A percentile compares a stretch with the other conserved stretches of the same genome.
Evolutionary conservation across 352 stramenopile species (phyloP).

Genomic region (Globisporangium camurandrum): DNA sequence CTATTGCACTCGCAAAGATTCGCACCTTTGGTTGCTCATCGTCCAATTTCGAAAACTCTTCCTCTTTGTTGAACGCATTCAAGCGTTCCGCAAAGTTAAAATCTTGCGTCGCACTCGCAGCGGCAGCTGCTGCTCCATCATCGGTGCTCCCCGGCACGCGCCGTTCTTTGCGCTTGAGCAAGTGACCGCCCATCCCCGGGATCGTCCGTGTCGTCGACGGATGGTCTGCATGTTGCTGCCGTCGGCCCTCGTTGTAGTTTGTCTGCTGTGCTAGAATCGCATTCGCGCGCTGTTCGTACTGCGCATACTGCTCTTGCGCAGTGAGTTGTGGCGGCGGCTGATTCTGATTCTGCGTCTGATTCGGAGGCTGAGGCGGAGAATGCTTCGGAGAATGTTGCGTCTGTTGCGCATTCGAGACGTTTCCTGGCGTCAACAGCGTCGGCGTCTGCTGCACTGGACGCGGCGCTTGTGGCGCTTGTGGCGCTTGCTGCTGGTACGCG

Average conservation of each 20-base stretch:
- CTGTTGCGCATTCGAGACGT: slow-evolving; percentile 26
- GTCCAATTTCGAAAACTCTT: slow-evolving; percentile 70
- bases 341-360: slow-evolving; percentile 4
- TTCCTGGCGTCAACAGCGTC: slow-evolving; percentile 46
- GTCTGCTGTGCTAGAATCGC: slow-evolving; percentile 11
- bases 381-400: slow-evolving; percentile 3
- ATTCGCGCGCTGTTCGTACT: slow-evolving; percentile 15
- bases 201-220: slow-evolving; percentile 53
- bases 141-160: slow-evolving; percentile 33
- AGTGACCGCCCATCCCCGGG: slow-evolving; percentile 72
- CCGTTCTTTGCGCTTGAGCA: slow-evolving; percentile 75
- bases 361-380: slow-evolving; percentile 9
- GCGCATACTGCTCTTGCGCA: slow-evolving; percentile 10
- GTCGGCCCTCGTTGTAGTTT: slow-evolving; percentile 13
- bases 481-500: slow-evolving; percentile 11
- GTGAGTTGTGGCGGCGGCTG: slow-evolving; percentile 10
- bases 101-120: slow-evolving; percentile 20
- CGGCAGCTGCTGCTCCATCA: slow-evolving; percentile 20
- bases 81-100: slow-evolving; percentile 70
- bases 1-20: neutral
- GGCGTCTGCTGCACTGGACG: slow-evolving; percentile 19
- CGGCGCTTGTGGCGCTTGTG: slow-evolving; percentile 9
- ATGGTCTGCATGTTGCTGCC: too few relatives aligned
- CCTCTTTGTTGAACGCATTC: slow-evolving; percentile 70
- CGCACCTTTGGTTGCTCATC: slow-evolving; percentile 30